A percentile compares a stretch with the other conserved stretches of the same genome.
Conservation (phyloP, 148 eudicot genomes). For the Rheum nobile region DNA sequence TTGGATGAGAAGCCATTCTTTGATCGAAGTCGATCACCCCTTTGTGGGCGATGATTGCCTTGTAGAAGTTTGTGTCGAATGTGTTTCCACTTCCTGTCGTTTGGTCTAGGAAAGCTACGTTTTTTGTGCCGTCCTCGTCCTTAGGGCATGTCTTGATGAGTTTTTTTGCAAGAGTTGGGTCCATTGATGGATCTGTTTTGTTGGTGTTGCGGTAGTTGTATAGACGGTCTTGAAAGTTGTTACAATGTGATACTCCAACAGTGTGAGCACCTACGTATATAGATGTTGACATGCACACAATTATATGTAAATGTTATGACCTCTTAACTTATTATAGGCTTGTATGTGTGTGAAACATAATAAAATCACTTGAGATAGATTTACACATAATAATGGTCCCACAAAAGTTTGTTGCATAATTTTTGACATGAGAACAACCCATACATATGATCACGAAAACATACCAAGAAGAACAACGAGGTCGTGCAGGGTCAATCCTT, state of each 20-base stretch:
- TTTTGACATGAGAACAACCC: not conserved
- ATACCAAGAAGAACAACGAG: constrained; percentile 12
- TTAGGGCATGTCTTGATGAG: constrained; percentile 1
- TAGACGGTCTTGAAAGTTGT: constrained; percentile 34
- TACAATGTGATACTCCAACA: constrained; percentile 49
- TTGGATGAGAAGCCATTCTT: constrained; percentile 26
- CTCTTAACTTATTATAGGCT: too few relatives aligned
- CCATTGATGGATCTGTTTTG: not conserved
- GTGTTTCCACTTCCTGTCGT: constrained; percentile 29
- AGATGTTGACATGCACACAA: not conserved
- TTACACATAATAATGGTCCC: too few relatives aligned
- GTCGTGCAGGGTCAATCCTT: not conserved
- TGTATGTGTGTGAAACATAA: too few relatives aligned
- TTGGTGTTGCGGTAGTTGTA: constrained; percentile 26
- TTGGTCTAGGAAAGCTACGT: constrained; percentile 36
- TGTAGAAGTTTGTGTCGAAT: constrained; percentile 42
- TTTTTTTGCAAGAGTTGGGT: constrained; percentile 14
- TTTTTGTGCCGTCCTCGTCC: not conserved
- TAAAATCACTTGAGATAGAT: too few relatives aligned
- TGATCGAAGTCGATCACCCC: constrained; percentile 42
- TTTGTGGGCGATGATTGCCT: constrained; percentile 25
- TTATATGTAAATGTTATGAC: too few relatives aligned
- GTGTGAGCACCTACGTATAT: constrained; percentile 26
- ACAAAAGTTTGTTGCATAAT: too few relatives aligned
- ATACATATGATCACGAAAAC: not conserved